A percentile compares a stretch with the other conserved stretches of the same genome.
Evolutionary conservation across 805 yeast species (phyloP).

Genomic region (Candida michaelii): DNA sequence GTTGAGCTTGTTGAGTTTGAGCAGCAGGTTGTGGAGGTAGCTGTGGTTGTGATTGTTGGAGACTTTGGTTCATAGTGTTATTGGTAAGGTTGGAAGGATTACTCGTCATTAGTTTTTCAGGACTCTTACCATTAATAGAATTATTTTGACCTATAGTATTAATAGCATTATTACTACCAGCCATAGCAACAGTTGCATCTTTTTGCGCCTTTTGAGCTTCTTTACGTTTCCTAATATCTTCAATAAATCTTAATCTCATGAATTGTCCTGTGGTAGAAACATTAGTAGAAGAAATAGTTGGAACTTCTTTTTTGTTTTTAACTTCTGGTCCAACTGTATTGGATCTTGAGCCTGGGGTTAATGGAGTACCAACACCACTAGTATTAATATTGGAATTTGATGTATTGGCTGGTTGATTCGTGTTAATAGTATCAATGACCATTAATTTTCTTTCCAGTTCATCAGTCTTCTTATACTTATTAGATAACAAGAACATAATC

Average conservation of each 20-base stretch:
- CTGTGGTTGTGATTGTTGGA: conserved; percentile 5
- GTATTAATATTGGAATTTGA: conserved; percentile 14
- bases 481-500: conserved; percentile 60
- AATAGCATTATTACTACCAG: conserved; percentile 16
- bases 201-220: conserved; percentile 43
- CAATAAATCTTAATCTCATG: conserved; percentile 83
- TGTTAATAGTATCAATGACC: conserved; percentile 32
- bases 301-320: conserved; percentile 11
- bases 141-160: conserved; percentile 18
- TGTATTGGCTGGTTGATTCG: conserved; percentile 21
- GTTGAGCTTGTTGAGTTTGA: conserved; percentile 3
- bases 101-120: conserved; percentile 14
- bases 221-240: conserved; percentile 74
- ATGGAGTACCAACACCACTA: conserved; percentile 20
- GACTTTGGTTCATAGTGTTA: no score
- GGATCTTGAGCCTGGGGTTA: conserved; percentile 15
- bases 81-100: conserved; percentile 1
- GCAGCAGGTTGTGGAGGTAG: neutral
- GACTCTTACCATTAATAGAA: conserved; percentile 16
- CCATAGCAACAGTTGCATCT: conserved; percentile 42
- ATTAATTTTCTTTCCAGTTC: conserved; percentile 41
- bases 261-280: conserved; percentile 51
- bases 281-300: conserved; percentile 8
- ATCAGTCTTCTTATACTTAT: conserved; percentile 38
- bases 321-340: conserved; percentile 12